Conservation (phyloP, 208 protist species). For the Trichomonas tenax region DNA sequence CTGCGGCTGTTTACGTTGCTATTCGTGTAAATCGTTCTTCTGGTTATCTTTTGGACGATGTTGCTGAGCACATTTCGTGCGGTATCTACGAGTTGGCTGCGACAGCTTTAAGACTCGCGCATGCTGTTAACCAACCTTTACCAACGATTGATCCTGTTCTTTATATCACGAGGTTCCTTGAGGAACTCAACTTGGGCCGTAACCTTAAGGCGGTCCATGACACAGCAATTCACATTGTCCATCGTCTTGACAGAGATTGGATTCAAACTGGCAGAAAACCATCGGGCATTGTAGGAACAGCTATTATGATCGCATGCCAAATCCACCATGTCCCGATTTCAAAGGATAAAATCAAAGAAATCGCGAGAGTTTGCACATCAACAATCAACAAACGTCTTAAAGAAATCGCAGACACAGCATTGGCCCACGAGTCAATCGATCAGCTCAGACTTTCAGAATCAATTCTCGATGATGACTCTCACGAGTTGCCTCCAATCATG, state of each 20-base stretch:
- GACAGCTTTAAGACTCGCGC: not conserved
- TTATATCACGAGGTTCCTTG: not conserved
- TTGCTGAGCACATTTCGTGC: not conserved
- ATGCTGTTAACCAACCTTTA: not conserved
- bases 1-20: not conserved
- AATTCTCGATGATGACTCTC: not conserved
- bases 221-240: not conserved
- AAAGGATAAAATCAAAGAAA: not conserved
- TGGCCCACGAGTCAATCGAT: not conserved
- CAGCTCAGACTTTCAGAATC: not conserved
- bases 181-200: not conserved
- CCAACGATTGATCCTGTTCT: not conserved
- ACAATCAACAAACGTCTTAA: not conserved
- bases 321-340: not conserved
- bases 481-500: not conserved
- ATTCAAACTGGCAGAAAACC: constrained; percentile 11
- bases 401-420: not conserved
- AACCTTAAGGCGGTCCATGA: not conserved
- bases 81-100: not conserved
- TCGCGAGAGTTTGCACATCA: not conserved
- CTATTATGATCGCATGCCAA: not conserved
- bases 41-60: not conserved
- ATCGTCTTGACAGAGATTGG: not conserved
- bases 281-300: not conserved
- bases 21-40: not conserved